phyloP scores from a whole-genome alignment of 495 filamentous ascomycete species.

The Viridothelium virens region DNA sequence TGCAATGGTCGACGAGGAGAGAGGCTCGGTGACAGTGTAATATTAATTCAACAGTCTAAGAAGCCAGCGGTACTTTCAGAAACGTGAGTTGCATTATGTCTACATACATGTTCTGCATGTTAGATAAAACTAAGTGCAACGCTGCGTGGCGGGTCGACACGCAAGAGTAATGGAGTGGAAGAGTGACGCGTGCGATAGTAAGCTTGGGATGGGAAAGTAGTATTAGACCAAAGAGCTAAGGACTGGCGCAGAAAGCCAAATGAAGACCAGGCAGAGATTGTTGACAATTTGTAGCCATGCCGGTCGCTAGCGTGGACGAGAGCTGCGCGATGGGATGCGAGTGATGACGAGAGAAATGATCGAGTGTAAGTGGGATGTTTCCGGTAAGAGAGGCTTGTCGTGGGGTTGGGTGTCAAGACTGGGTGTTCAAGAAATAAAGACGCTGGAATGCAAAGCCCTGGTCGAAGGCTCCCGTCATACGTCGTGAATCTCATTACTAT shows the following conservation, averaged over 20 bases:
- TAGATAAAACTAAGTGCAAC: conserved; percentile 13
- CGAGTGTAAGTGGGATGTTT: neutral
- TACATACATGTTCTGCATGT: conserved; percentile 12
- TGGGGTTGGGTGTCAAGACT: neutral
- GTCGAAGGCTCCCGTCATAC: neutral
- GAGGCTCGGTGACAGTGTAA: too few relatives aligned
- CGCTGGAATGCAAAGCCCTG: neutral
- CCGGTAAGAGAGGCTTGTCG: neutral
- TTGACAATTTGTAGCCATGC: neutral
- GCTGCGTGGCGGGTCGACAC: conserved; percentile 8
- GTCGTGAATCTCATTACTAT: conserved; percentile 6
- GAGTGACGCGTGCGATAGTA: neutral
- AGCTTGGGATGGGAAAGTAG: neutral
- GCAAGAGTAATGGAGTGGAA: neutral
- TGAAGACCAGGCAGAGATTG: neutral
- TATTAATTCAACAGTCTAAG: neutral
- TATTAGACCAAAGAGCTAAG: neutral
- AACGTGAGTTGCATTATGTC: conserved; percentile 12
- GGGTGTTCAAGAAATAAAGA: neutral
- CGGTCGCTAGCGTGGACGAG: neutral
- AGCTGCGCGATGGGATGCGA: neutral
- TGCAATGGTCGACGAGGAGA: too few relatives aligned
- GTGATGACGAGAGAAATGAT: neutral
- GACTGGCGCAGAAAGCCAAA: neutral
- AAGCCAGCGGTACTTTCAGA: neutral